Evolutionary conservation across 169 alveolate genomes (phyloP), one percentile per base, ranked within the genome.

Genomic region (Eimeria maxima): DNA sequence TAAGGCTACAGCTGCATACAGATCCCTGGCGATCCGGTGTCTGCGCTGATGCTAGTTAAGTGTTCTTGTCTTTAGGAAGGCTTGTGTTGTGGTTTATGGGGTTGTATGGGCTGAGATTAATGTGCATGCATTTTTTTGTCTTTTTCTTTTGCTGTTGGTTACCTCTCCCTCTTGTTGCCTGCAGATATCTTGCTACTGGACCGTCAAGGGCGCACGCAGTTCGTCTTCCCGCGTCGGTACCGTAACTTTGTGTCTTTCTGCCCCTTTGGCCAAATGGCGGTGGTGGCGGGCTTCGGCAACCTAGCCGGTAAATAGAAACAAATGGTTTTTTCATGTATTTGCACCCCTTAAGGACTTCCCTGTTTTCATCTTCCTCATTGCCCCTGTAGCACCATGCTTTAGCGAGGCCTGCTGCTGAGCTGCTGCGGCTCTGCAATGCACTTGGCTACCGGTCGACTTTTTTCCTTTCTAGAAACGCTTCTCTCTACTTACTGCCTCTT

Each of bases 181-280:
- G n/a, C 76, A 92, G 96, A 92, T 55, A 92, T 92, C 42, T 47
- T 76, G 50, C 86, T 92, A 73, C 73, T 92, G 73, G 96, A 92
- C 57, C 88, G 88, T 55, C 96, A 92, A 6, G 86, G 96, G 33
- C 84, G 89, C 74, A 45, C 88, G 69, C 96, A 86, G 57, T 92
- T 92, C 22, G 74, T 65, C 22, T 92, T 92, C 63, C 96, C 96
- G 3, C 96, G 90, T 53, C 81, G 86, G 57, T 94, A 94, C 74
- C 71, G 97, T 24, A 97, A 97, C 91, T 95, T 97, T 13, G 96
- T 97, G 74, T 63, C 94, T 76, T 97, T 97, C 96, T 88, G 96
- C 24, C 97, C 97, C 47, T 93, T 96, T 47, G 97, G 97, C 27
- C 95, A 86, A 90, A 95, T 96, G 97, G 96, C 95, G 50, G 97